phyloP scores from a whole-genome alignment of 495 filamentous ascomycete species.

The Oleoguttula mirabilis region DNA sequence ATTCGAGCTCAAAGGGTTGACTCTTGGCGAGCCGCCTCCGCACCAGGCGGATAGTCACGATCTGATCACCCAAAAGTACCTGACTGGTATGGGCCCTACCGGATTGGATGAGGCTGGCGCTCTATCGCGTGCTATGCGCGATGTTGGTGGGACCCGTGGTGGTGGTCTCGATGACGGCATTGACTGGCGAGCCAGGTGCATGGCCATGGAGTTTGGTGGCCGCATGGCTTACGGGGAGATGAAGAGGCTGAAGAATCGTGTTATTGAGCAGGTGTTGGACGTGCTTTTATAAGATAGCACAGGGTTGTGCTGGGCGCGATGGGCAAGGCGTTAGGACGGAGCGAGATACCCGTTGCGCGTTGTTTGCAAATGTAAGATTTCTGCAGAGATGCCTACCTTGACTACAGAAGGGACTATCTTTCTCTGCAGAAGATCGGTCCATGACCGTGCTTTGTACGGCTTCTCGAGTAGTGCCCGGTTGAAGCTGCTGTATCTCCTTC shows the following conservation, averaged over 20 bases:
- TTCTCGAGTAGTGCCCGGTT: too few species aligned
- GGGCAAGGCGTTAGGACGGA: too few species aligned
- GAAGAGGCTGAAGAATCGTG: constrained; percentile 6
- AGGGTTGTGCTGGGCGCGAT: too few species aligned
- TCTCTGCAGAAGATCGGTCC: too few species aligned
- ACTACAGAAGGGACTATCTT: too few species aligned
- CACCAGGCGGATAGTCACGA: constrained; percentile 1
- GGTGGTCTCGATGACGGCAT: constrained; percentile 10
- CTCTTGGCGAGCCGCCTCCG: background rate
- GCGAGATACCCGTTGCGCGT: too few species aligned
- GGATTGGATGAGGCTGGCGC: background rate
- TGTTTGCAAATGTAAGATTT: too few species aligned
- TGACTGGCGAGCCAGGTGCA: constrained; percentile 17
- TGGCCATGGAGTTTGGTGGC: constrained; percentile 14
- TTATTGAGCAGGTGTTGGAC: constrained; percentile 15
- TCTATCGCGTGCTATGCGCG: background rate
- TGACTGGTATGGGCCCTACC: background rate
- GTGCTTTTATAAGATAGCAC: constrained; percentile 6
- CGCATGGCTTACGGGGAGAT: constrained; percentile 17
- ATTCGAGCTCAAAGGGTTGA: constrained; percentile 25
- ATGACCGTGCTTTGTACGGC: too few species aligned
- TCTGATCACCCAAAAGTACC: background rate
- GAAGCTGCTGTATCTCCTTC: too few species aligned
- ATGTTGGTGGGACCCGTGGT: background rate
- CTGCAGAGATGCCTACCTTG: too few species aligned